phyloP scores from a whole-genome alignment of 1,284 basidiomycete species.

The Filobasidium uniguttulatum region DNA sequence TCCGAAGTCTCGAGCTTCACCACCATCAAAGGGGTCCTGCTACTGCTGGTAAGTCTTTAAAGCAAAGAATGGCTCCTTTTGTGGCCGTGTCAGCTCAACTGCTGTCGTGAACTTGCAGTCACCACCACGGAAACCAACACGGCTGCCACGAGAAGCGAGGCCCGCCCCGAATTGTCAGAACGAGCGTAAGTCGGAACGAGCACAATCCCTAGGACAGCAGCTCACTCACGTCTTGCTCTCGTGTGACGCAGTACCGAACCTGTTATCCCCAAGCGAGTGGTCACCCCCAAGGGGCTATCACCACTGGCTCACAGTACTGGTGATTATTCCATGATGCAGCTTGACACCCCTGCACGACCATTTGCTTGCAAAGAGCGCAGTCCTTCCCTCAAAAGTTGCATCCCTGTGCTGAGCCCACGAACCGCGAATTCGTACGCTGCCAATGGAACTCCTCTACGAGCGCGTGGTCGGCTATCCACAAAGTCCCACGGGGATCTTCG shows the following conservation, averaged over 20 bases:
- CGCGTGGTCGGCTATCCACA: not conserved
- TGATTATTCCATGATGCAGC: conserved; percentile 1
- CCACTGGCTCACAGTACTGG: not conserved
- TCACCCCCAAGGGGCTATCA: not conserved
- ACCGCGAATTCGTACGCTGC: not conserved
- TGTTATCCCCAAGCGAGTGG: not conserved
- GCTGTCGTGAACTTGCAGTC: too few species aligned
- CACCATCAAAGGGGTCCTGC: too few species aligned
- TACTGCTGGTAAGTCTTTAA: too few species aligned
- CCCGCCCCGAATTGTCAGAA: too few species aligned
- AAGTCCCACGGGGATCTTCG: not conserved
- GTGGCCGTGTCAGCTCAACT: too few species aligned
- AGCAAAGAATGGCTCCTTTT: too few species aligned
- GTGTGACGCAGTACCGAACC: not conserved
- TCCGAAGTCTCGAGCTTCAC: too few species aligned
- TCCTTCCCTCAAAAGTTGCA: not conserved
- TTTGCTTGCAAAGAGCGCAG: too few species aligned
- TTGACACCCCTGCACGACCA: not conserved
- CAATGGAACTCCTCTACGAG: not conserved
- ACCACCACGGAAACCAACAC: too few species aligned
- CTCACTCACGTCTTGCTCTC: not conserved
- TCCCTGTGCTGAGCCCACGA: not conserved
- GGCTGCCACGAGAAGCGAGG: too few species aligned
- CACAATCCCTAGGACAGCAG: too few species aligned
- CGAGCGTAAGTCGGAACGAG: too few species aligned